A percentile compares a stretch with the other conserved stretches of the same genome.
Evolutionary conservation across 306 rosid species (phyloP).

Genomic region (Cucumis melo): DNA sequence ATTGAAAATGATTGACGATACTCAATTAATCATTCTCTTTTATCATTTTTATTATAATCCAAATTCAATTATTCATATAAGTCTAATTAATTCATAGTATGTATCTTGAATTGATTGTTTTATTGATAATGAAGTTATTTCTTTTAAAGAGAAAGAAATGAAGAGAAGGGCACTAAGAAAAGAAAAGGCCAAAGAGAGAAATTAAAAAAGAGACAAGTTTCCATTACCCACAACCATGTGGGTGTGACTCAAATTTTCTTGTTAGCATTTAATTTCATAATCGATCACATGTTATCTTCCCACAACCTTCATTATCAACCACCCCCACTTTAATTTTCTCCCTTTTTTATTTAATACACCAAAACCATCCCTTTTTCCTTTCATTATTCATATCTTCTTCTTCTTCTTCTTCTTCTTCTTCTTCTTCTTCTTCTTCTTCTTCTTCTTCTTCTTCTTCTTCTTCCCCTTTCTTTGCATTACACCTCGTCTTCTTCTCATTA

Average conservation of each 20-base stretch:
- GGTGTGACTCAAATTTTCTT: neutral
- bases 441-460: neutral
- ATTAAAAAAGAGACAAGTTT: neutral
- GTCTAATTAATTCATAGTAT: too few relatives aligned
- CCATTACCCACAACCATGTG: slow-evolving; percentile 5
- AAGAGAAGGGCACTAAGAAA: neutral
- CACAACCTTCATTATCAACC: neutral
- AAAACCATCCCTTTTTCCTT: neutral
- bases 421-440: neutral
- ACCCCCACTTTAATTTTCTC: slow-evolving; percentile 2
- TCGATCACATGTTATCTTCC: slow-evolving; percentile 1
- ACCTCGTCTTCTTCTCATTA: neutral
- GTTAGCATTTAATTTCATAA: neutral
- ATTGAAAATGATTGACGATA: too few relatives aligned
- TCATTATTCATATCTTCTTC: neutral
- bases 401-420: neutral
- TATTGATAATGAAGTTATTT: too few relatives aligned
- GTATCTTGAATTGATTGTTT: too few relatives aligned
- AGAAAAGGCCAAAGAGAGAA: neutral
- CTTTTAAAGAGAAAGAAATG: too few relatives aligned
- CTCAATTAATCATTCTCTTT: too few relatives aligned
- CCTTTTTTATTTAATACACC: neutral
- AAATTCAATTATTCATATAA: too few relatives aligned
- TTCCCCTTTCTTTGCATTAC: neutral
- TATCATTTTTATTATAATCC: too few relatives aligned